phyloP scores from a whole-genome alignment of 2,329 filamentous ascomycete genomes.

The Fusarium newnesense region DNA sequence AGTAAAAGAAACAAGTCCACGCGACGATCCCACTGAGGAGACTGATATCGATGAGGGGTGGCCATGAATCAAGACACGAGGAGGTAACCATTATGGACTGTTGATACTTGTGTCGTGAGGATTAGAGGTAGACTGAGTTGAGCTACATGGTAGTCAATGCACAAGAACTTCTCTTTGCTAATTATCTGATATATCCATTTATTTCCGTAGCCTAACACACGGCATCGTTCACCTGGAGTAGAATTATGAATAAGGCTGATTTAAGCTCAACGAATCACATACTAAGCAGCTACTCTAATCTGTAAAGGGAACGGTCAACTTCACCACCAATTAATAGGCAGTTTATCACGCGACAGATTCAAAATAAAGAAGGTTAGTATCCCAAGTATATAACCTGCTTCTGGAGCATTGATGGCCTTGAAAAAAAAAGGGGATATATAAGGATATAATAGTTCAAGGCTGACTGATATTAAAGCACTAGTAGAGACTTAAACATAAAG shows the following conservation, averaged over 20 bases:
- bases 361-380: not conserved
- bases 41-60: not conserved
- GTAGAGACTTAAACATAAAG: not conserved
- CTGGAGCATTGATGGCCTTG: not conserved
- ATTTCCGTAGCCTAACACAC: not conserved
- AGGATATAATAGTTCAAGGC: no score
- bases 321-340: not conserved
- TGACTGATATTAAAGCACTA: not conserved
- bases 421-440: not conserved
- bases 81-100: not conserved
- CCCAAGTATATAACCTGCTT: not conserved
- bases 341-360: not conserved
- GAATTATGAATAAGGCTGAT: conserved; percentile 2
- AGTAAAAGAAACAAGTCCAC: not conserved
- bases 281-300: not conserved
- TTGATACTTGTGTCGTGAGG: not conserved
- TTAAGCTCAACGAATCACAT: conserved; percentile 22
- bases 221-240: not conserved
- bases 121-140: not conserved
- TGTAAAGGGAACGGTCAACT: not conserved
- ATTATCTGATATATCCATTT: not conserved
- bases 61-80: not conserved
- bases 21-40: not conserved
- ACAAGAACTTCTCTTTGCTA: not conserved
- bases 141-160: not conserved